Conservation (phyloP, 1,139 yeast genomes). For the Protomyces macrosporus region DNA sequence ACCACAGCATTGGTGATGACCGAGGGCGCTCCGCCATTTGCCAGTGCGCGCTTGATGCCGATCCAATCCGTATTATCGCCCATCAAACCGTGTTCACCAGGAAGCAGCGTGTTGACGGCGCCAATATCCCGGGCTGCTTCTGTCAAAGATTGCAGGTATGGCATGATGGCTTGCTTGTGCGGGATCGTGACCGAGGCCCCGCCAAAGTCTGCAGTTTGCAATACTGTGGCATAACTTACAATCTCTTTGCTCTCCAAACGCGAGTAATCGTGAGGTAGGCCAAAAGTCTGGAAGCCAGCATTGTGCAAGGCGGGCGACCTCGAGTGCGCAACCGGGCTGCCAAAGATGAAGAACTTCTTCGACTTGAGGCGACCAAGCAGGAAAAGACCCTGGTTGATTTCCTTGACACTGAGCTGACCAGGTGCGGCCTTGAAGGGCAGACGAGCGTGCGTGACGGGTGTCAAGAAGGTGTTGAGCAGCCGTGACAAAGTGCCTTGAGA, state of each 20-base stretch:
- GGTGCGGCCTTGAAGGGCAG: slow-evolving; percentile 69
- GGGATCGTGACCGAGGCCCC: slow-evolving; percentile 35
- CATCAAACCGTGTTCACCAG: slow-evolving; percentile 44
- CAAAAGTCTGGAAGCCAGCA: slow-evolving; percentile 63
- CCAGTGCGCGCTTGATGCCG: slow-evolving; percentile 58
- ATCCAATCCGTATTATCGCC: slow-evolving; percentile 98
- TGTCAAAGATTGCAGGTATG: slow-evolving; percentile 42
- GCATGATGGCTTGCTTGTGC: slow-evolving; percentile 32
- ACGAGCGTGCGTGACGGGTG: slow-evolving; percentile 73
- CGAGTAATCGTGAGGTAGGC: slow-evolving; percentile 70
- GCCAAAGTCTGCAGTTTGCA: slow-evolving; percentile 30
- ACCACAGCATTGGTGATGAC: slow-evolving; percentile 50
- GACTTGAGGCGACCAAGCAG: slow-evolving; percentile 53
- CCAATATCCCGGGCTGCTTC: slow-evolving; percentile 75
- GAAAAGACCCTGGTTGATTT: slow-evolving; percentile 57
- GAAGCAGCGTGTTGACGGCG: slow-evolving; percentile 84
- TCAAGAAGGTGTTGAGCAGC: slow-evolving; percentile 64
- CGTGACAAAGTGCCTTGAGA: slow-evolving; percentile 70
- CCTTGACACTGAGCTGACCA: slow-evolving; percentile 56
- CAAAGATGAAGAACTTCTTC: slow-evolving; percentile 69
- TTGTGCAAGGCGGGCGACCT: slow-evolving; percentile 83
- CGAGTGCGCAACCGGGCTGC: slow-evolving; percentile 78
- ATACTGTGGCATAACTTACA: slow-evolving; percentile 35
- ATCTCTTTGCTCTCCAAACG: slow-evolving; percentile 66
- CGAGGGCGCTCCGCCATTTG: slow-evolving; percentile 41